A percentile compares a stretch with the other conserved stretches of the same genome.
Evolutionary conservation across 202 grass and related monocot genomes (phyloP).

Genomic region (Sporobolus alterniflorus): DNA sequence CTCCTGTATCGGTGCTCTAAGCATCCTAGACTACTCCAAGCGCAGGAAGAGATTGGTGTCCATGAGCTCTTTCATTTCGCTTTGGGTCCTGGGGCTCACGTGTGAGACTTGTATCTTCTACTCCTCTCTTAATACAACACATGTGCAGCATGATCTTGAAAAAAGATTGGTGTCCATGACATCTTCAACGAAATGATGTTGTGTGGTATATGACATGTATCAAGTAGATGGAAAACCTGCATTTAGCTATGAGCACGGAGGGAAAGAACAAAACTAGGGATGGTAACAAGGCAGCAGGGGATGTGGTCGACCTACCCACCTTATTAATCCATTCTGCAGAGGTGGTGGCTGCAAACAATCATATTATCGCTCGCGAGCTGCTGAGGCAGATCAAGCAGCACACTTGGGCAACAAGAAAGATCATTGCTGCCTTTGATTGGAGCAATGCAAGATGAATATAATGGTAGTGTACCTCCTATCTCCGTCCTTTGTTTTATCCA

Average conservation of each 20-base stretch:
- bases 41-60: too few relatives aligned
- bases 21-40: too few relatives aligned
- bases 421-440: not conserved
- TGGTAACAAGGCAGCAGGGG: not conserved
- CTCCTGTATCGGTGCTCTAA: too few relatives aligned
- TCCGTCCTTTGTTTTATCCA: slow-evolving; percentile 13
- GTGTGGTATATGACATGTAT: too few relatives aligned
- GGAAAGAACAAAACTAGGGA: not conserved
- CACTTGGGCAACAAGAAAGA: not conserved
- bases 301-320: slow-evolving; percentile 45
- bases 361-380: slow-evolving; percentile 36
- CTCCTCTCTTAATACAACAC: too few relatives aligned
- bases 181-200: too few relatives aligned
- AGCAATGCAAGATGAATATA: not conserved
- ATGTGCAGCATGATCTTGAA: too few relatives aligned
- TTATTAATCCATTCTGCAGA: slow-evolving; percentile 51
- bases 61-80: too few relatives aligned
- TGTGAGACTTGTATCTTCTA: too few relatives aligned
- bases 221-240: slow-evolving; percentile 41
- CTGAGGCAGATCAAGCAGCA: slow-evolving; percentile 65
- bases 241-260: slow-evolving; percentile 1
- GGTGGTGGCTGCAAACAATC: slow-evolving; percentile 47
- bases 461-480: not conserved
- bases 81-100: too few relatives aligned
- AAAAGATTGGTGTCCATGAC: too few relatives aligned